Base-by-base conservation (phyloP, 2,329 filamentous ascomycete genomes). In the Aureobasidium lini region DNA sequence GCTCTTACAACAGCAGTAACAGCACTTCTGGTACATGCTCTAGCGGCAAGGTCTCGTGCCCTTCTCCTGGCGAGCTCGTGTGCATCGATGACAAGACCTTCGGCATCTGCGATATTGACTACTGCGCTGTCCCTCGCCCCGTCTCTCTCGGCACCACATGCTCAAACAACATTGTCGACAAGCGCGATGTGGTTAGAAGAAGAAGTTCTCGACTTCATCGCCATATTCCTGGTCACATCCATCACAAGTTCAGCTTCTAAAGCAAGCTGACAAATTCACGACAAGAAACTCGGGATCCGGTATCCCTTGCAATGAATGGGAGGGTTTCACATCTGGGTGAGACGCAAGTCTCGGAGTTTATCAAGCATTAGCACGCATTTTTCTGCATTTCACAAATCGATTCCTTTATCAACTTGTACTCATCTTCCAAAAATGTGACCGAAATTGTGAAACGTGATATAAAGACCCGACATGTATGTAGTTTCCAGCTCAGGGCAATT, bases 101-200 rank as follows among this genome's bases (percentile, higher is more conserved):
- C 59, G 77, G 76, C 34, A 67, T 78, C 37, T 79, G 76, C 72
- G 70, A 77, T 68, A 67, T 64, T 32, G 64, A 70, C 54, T 70
- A 72, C 47, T 75, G 68, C 60, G 76, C 74, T 5, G 67, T 77
- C 37, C 63, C 72, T 6, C 72, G 75, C 62, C 63, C 68, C 36
- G 69, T 78, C 31, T 71, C 76, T 9, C 65, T 68, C 18, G 77
- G 76, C 39, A 78, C 73, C 48, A 63, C 65, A 6, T 79, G 77
- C 68, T 64, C 67, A 9, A 66, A 70, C 47, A 74, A 74, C 39
- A 63, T 63, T 49, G 70, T 75, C 52, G 52, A 47, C 46, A 64
- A 62, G 60, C 63, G 61, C 46, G 57, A 62, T 53, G 60, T 60
- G 29, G 56, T 64, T 32, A 50, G 49, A 44, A 52, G 52, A 23